Evolutionary conservation across 306 rosid species (phyloP).

Genomic region (Casuarina cunninghamiana): DNA sequence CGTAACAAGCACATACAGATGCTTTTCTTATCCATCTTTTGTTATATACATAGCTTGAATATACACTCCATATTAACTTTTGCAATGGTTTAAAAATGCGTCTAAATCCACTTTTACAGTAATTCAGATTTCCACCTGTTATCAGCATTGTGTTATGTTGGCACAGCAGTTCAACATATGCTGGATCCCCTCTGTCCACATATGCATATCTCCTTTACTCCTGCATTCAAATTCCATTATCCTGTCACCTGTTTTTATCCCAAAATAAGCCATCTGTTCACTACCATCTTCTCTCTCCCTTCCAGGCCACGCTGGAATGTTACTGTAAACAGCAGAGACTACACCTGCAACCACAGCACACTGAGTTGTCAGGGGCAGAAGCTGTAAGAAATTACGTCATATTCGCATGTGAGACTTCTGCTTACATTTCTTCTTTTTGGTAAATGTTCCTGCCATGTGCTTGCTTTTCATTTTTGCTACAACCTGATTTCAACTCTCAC

Average conservation of each 20-base stretch:
- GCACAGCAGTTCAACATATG: conserved; percentile 66
- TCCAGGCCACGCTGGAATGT: conserved; percentile 70
- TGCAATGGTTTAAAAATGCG: background rate
- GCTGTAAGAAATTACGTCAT: conserved; percentile 20
- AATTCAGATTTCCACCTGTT: conserved; percentile 18
- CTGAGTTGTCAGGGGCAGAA: conserved; percentile 12
- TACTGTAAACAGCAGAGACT: conserved; percentile 67
- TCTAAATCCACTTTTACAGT: conserved; percentile 24
- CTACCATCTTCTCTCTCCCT: conserved; percentile 54
- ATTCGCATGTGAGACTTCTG: conserved; percentile 16
- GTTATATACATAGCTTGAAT: background rate
- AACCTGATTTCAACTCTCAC: conserved; percentile 54
- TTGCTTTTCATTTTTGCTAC: conserved; percentile 92
- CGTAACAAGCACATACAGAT: background rate
- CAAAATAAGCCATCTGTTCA: conserved; percentile 69
- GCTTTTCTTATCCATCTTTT: background rate
- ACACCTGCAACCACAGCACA: conserved; percentile 60
- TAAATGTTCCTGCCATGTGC: conserved; percentile 86
- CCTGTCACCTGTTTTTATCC: conserved; percentile 72
- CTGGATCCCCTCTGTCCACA: conserved; percentile 86
- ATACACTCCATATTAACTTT: conserved; percentile 10
- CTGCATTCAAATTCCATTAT: conserved; percentile 81
- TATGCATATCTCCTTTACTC: conserved; percentile 63
- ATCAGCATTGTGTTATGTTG: conserved; percentile 29
- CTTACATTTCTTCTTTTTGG: conserved; percentile 92